Evolutionary conservation across 2,329 filamentous ascomycete genomes (phyloP), one percentile per base, ranked within the genome.

Genomic region (Curvularia sp.): DNA sequence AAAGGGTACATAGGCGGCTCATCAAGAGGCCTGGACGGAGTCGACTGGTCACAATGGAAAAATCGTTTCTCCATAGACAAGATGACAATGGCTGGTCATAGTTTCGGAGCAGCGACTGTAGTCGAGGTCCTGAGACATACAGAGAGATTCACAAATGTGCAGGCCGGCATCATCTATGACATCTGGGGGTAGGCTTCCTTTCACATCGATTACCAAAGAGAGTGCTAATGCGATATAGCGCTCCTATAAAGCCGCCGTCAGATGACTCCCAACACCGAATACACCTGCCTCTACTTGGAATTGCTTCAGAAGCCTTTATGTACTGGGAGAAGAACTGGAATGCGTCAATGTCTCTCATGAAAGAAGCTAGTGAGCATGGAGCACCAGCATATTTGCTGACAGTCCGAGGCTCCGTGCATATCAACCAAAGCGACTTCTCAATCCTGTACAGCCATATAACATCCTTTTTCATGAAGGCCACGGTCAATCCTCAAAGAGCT

Each of bases 271-370:
- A 79, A 4, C 78, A 83, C 55, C 78, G 80, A 15, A 82, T 84
- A 44, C 77, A 78, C 38, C 80, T 83, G 12, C 88, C 88, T 5
- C 68, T 90, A 7, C 79, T 90, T 5, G 85, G 84, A 3, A 86
- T 90, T 68, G 88, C 88, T 49, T 86, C 83, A 5, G 88, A 90
- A 72, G 88, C 86, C 0, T 90, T 90, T 76, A 89, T 89, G 80
- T 88, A 89, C 74, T 90, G 88, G 88, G 81, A 84, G 22, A 79
- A 82, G 2, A 90, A 89, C 60, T 88, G 88, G 67, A 77, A 85
- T 41, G 80, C 83, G 35, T 81, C 89, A 9, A 80, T 83, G 61
- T 77, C 79, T 0, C 77, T 90, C 15, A 85, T 86, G 70, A 76
- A 82, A 24, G 86, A 90, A 73, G 84, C 81, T 1, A 80, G 78